Evolutionary conservation across 2,329 filamentous ascomycete species (phyloP), one percentile per base, ranked within the genome.

Genomic region (Apiospora koreana): DNA sequence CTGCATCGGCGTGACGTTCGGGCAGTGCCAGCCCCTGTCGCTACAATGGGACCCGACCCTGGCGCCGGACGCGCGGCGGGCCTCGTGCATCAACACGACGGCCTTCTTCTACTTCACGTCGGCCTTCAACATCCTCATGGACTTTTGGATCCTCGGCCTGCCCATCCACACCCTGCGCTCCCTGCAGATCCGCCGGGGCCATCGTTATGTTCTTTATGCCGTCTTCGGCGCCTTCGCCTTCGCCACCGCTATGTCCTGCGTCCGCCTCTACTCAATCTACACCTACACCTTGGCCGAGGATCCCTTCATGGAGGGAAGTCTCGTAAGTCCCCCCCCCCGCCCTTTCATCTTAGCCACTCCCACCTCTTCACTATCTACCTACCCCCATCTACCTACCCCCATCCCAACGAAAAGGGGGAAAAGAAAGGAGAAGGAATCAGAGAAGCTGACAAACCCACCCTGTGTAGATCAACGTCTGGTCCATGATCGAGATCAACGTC

Each of bases 151-250:
- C 48, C 78, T 86, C 8, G 67, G 77, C 0, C 77, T 87, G 1
- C 85, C 85, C 1, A 77, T 87, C 45, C 79, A 78, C 1, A 82
- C 85, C 1, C 77, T 87, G 0, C 77, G 81, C 0, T 79, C 79
- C 2, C 80, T 88, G 3, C 80, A 85, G 69, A 85, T 88, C 8
- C 84, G 86, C 0, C 76, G 75, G 4, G 80, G 80, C 3, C 85
- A 87, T 69, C 87, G 88, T 69, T 76, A 86, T 18, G 87, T 86
- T 0, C 81, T 91, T 46, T 78, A 81, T 48, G 68, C 80, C 23
- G 78, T 86, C 50, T 86, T 86, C 66, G 82, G 83, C 1, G 78
- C 79, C 10, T 81, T 81, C n/a, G 72, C 72, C 21, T 80, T 84
- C 54, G 80, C 81, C 6, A 77, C 79, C 5, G 76, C 81, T 38